phyloP scores from a whole-genome alignment of 2,329 filamentous ascomycete genomes.

The Aureobasidium uvarum region DNA sequence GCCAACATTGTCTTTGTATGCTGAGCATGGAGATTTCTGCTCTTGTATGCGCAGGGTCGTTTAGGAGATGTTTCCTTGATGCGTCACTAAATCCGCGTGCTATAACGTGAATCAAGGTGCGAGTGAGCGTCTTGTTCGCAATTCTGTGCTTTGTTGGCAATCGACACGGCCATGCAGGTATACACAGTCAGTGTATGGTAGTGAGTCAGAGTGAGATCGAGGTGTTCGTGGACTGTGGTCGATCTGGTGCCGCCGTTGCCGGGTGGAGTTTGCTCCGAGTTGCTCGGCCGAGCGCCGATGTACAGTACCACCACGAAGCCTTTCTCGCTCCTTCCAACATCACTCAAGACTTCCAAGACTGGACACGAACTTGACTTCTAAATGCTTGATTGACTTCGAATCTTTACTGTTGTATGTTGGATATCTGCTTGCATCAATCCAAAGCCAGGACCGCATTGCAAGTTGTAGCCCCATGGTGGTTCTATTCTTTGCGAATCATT shows the following conservation, averaged over 20 bases:
- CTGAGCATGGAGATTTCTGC: neutral
- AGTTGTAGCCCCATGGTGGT: neutral
- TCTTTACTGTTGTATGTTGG: neutral
- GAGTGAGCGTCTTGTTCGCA: neutral
- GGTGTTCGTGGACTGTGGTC: neutral
- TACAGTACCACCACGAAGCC: neutral
- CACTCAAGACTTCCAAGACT: neutral
- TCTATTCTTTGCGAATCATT: too few relatives aligned
- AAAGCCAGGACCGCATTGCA: neutral
- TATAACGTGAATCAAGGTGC: neutral
- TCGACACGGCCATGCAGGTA: neutral
- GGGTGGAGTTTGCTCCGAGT: neutral
- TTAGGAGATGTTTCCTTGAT: neutral
- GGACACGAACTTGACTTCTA: neutral
- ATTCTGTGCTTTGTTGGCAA: neutral
- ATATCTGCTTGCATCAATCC: neutral
- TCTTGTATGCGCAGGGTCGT: neutral
- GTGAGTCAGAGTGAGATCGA: neutral
- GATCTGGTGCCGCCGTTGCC: neutral
- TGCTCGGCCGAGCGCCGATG: neutral
- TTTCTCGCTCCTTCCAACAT: neutral
- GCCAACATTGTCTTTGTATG: slow-evolving; percentile 3
- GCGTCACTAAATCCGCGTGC: neutral
- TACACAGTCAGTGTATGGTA: neutral
- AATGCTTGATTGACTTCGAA: neutral